Conservation (phyloP, 306 rosid genomes). For the Erythrophleum fordii region DNA sequence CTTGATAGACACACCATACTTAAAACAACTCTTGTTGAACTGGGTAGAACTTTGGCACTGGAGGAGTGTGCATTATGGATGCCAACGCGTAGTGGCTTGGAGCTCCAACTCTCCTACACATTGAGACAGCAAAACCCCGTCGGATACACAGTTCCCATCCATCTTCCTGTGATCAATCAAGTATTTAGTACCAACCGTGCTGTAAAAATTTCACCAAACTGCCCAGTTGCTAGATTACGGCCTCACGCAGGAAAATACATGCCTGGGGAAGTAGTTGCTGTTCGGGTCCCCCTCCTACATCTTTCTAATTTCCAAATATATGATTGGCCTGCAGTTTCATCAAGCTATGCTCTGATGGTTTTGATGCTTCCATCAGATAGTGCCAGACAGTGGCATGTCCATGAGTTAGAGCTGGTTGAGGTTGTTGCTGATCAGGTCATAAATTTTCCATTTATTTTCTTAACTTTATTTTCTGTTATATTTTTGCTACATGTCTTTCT, state of each 20-base stretch:
- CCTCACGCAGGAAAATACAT: conserved; percentile 67
- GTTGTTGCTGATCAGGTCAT: conserved; percentile 97
- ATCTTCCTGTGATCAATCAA: conserved; percentile 90
- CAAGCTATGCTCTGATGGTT: conserved; percentile 96
- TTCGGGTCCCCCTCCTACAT: conserved; percentile 91
- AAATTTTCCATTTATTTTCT: conserved; percentile 28
- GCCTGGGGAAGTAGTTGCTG: conserved; percentile 94
- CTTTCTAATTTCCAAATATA: conserved; percentile 95
- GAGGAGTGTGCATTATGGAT: conserved; percentile 99
- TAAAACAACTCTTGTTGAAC: conserved; percentile 72
- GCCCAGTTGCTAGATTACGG: conserved; percentile 86
- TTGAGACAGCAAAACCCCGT: conserved; percentile 93
- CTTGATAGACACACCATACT: conserved; percentile 78
- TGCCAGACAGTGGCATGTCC: conserved; percentile 91
- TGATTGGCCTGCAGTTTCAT: conserved; percentile 96
- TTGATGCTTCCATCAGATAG: conserved; percentile 95
- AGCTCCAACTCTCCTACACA: conserved; percentile 95
- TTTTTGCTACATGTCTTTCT: not conserved
- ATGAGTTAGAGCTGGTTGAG: conserved; percentile 96
- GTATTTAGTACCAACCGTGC: conserved; percentile 81
- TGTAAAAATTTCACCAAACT: conserved; percentile 71
- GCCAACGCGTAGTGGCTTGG: conserved; percentile 95
- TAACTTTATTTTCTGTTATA: not conserved
- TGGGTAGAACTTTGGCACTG: conserved; percentile 87
- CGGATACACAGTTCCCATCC: conserved; percentile 87